phyloP scores from a whole-genome alignment of 2,329 filamentous ascomycete species.

The Sarocladiaceae sp. region DNA sequence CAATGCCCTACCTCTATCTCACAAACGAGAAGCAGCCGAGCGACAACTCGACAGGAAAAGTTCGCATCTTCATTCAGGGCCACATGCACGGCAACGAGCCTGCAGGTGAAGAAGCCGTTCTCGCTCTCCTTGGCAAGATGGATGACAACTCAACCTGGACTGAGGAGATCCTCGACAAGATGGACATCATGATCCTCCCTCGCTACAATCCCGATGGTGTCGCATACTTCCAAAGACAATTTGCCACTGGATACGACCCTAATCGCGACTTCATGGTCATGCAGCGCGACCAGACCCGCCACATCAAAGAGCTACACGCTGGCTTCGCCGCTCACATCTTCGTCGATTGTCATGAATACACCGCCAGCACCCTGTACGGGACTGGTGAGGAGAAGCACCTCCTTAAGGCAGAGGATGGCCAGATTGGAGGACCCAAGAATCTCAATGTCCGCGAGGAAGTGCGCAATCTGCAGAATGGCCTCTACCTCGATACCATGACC shows the following conservation, averaged over 20 bases:
- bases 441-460: slow-evolving; percentile 12
- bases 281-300: slow-evolving; percentile 11
- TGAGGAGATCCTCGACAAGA: slow-evolving; percentile 9
- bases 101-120: slow-evolving; percentile 12
- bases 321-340: slow-evolving; percentile 12
- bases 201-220: slow-evolving; percentile 13
- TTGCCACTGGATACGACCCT: slow-evolving; percentile 12
- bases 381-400: not conserved
- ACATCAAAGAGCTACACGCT: slow-evolving; percentile 10
- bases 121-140: slow-evolving; percentile 12
- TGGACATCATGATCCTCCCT: slow-evolving; percentile 12
- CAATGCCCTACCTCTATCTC: slow-evolving; percentile 16
- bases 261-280: slow-evolving; percentile 13
- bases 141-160: slow-evolving; percentile 11
- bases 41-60: slow-evolving; percentile 1
- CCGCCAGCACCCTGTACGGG: slow-evolving; percentile 9
- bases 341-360: slow-evolving; percentile 13
- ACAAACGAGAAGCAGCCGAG: slow-evolving; percentile 6
- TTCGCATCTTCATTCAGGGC: slow-evolving; percentile 14
- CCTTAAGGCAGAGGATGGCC: slow-evolving; percentile 11
- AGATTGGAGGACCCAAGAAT: slow-evolving; percentile 12
- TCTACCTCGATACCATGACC: slow-evolving; percentile 10
- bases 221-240: slow-evolving; percentile 12
- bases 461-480: slow-evolving; percentile 11
- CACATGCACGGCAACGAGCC: slow-evolving; percentile 13